Percentiles rank a stretch among this genome's conserved stretches.
Evolutionary conservation across 331 rosid species (phyloP).

Genomic region (Quercus tomentella): DNA sequence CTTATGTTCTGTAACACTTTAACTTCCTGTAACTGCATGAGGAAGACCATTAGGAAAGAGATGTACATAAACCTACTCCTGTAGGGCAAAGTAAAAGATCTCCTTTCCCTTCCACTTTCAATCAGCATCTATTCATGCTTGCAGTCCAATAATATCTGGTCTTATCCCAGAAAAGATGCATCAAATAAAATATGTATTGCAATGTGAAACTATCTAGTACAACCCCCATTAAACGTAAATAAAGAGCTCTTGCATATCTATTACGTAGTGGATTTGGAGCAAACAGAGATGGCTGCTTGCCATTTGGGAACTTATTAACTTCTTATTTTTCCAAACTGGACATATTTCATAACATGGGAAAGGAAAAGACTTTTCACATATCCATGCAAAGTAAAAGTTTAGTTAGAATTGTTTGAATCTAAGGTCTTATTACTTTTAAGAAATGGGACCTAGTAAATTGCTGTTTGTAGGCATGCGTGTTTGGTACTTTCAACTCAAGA

Average conservation of each 20-base stretch:
- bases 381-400: too few species aligned
- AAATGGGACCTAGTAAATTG: too few species aligned
- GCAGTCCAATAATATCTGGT: neutral
- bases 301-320: too few species aligned
- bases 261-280: too few species aligned
- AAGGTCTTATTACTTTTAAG: too few species aligned
- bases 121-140: neutral
- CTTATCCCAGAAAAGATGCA: neutral
- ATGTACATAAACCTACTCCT: neutral
- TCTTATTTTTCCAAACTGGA: too few species aligned
- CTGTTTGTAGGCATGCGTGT: too few species aligned
- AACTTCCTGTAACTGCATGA: conserved; percentile 1
- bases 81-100: neutral
- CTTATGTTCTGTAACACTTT: neutral
- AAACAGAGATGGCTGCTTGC: too few species aligned
- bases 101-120: neutral
- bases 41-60: neutral
- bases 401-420: too few species aligned
- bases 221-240: neutral
- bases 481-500: neutral
- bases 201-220: neutral
- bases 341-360: too few species aligned
- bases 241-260: too few species aligned
- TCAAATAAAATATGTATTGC: neutral
- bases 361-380: too few species aligned